Evolutionary conservation across 2,329 filamentous ascomycete genomes (phyloP), one percentile per base, ranked within the genome.

Genomic region (Phialemonium atrogriseum): DNA sequence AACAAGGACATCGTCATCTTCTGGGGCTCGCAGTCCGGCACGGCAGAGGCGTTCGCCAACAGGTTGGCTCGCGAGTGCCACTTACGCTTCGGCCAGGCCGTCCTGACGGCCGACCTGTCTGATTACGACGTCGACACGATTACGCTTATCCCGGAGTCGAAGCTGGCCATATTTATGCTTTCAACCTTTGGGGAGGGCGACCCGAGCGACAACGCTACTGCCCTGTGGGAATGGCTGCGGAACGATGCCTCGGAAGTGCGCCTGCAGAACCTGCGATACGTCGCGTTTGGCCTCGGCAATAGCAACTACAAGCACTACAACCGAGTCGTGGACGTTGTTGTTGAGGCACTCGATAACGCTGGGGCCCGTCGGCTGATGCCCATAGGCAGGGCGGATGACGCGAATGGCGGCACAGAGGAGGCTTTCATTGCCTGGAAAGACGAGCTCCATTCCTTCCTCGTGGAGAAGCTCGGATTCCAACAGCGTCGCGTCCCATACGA

Each of bases 1-100:
- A 27, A 27, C 6, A 32, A 35, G 16, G 31, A 37, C 27, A 17
- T 27, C 15, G 57, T 65, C 14, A 52, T 67, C 21, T 63, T 68
- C 48, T 68, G 59, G 58, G 62, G 61, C n/a, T 66, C 62, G 2
- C 63, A 67, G 37, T 64, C 61, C 4, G 62, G 64, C 7, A 65
- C 61, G 0, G 59, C 62, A 0, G 61, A 66, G 38, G 50, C 52
- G 8, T 55, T 65, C 30, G 62, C 62, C 7, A 52, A 54, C 30
- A 50, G 52, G 5, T 45, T 67, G 1, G 53, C 52, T 4, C 50
- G 55, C 27, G 63, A 68, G 29, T 53, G 53, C 26, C 45, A 49
- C 12, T 47, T 50, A 18, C 50, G 54, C 12, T 64, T 64, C 28
- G 57, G 60, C 5, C 46, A 63, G 10, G 48, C 58, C 25, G 45